phyloP scores from a whole-genome alignment of 2,329 filamentous ascomycete genomes.

The Aspergillus neotritici region DNA sequence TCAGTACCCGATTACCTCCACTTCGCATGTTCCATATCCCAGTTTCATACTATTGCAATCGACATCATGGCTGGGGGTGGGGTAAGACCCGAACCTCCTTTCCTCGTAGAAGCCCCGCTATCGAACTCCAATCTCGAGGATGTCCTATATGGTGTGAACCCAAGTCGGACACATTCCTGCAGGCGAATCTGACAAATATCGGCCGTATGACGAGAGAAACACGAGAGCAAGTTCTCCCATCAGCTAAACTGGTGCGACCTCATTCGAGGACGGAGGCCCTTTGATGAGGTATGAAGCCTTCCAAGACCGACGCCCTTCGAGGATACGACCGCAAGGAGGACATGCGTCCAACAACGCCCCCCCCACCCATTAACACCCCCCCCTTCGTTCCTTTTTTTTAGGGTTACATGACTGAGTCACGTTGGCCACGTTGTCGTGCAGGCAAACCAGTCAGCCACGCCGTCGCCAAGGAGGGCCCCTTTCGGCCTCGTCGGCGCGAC shows the following conservation, averaged over 20 bases:
- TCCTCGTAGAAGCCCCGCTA: neutral
- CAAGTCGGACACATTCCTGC: neutral
- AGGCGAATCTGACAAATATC: slow-evolving; percentile 52
- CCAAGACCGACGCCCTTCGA: too few species aligned
- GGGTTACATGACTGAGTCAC: neutral
- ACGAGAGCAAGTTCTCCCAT: slow-evolving; percentile 63
- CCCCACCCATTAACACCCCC: neutral
- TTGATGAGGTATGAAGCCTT: slow-evolving; percentile 59
- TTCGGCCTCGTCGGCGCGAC: slow-evolving; percentile 67
- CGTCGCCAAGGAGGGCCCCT: slow-evolving; percentile 71
- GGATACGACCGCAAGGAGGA: slow-evolving; percentile 65
- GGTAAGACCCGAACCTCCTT: slow-evolving; percentile 18
- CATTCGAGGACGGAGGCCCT: slow-evolving; percentile 77
- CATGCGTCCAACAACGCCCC: slow-evolving; percentile 30
- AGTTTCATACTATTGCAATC: slow-evolving; percentile 17
- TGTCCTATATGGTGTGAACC: too few species aligned
- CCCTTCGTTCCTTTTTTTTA: neutral
- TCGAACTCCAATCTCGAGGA: neutral
- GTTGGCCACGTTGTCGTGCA: slow-evolving; percentile 23
- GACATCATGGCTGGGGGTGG: slow-evolving; percentile 35
- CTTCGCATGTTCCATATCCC: too few species aligned
- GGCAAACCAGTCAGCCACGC: slow-evolving; percentile 65
- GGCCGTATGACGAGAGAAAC: slow-evolving; percentile 49
- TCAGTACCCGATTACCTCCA: too few species aligned
- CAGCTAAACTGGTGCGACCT: slow-evolving; percentile 69